Evolutionary conservation across 768 basidiomycete species (phyloP).

Genomic region (Russula vinacea): DNA sequence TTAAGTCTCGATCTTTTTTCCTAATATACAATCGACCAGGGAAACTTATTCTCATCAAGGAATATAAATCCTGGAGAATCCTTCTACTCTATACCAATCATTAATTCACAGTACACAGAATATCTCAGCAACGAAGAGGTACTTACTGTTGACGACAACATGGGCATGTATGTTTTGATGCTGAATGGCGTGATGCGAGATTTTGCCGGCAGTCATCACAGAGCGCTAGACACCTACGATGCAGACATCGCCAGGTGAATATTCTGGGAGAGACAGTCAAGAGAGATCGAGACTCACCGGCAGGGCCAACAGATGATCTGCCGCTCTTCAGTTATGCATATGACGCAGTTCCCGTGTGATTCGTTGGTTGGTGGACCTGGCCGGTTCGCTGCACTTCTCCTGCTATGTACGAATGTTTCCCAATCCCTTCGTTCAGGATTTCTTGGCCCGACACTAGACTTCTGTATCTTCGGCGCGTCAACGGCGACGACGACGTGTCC

Average conservation of each 20-base stretch:
- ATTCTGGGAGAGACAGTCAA: background rate
- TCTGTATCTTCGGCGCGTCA: constrained; percentile 49
- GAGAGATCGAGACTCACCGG: constrained; percentile 45
- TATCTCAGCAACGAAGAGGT: constrained; percentile 4
- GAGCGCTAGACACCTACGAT: constrained; percentile 48
- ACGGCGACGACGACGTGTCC: constrained; percentile 42
- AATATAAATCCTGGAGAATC: constrained; percentile 61
- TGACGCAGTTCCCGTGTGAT: constrained; percentile 51
- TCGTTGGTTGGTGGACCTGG: constrained; percentile 28
- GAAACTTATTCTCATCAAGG: constrained; percentile 37
- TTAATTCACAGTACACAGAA: constrained; percentile 4
- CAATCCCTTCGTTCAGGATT: constrained; percentile 31
- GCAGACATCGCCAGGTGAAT: background rate
- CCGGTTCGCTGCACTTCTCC: constrained; percentile 31
- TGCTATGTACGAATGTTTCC: constrained; percentile 36
- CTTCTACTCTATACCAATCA: constrained; percentile 41
- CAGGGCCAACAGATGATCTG: constrained; percentile 87
- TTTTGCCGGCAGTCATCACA: constrained; percentile 65
- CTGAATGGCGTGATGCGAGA: constrained; percentile 51
- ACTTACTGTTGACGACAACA: constrained; percentile 54
- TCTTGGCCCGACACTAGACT: constrained; percentile 36
- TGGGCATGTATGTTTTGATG: constrained; percentile 62
- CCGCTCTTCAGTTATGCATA: constrained; percentile 65
- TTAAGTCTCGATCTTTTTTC: background rate
- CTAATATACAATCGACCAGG: background rate